Conservation (phyloP, 2,329 filamentous ascomycete species). For the Juglanconis sp. region DNA sequence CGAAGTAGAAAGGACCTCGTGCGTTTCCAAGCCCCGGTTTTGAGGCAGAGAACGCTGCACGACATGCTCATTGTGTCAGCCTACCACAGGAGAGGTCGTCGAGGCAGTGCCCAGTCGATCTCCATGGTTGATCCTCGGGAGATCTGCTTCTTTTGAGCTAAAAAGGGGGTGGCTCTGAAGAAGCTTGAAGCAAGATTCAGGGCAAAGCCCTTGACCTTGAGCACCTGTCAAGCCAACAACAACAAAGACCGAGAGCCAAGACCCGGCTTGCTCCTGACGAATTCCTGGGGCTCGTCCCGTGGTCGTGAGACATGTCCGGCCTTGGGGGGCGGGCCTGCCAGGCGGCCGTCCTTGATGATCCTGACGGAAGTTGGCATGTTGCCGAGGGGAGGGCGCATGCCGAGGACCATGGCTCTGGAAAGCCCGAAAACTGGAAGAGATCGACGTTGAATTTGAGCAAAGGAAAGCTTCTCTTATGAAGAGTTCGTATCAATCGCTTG, state of each 20-base stretch:
- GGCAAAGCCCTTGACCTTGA: background rate
- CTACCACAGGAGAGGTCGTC: background rate
- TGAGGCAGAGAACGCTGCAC: background rate
- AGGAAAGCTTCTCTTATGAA: background rate
- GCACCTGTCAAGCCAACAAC: no score
- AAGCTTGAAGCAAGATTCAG: background rate
- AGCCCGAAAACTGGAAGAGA: background rate
- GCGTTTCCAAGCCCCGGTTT: background rate
- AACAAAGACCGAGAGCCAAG: no score
- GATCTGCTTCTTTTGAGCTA: conserved; percentile 11
- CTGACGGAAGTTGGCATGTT: no score
- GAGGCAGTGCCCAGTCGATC: background rate
- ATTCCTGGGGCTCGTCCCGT: background rate
- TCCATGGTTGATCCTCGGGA: conserved; percentile 9
- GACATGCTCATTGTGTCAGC: background rate
- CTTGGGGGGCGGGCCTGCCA: background rate
- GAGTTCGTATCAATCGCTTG: background rate
- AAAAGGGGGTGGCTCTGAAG: conserved; percentile 9
- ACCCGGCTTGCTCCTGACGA: no score
- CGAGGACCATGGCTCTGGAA: background rate
- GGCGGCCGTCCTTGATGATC: no score
- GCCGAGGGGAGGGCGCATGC: no score
- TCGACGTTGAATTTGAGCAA: background rate
- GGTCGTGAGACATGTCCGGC: background rate
- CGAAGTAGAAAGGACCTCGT: background rate